Evolutionary conservation across 2,329 filamentous ascomycete genomes (phyloP).

Genomic region (Aureobasidium sp.): DNA sequence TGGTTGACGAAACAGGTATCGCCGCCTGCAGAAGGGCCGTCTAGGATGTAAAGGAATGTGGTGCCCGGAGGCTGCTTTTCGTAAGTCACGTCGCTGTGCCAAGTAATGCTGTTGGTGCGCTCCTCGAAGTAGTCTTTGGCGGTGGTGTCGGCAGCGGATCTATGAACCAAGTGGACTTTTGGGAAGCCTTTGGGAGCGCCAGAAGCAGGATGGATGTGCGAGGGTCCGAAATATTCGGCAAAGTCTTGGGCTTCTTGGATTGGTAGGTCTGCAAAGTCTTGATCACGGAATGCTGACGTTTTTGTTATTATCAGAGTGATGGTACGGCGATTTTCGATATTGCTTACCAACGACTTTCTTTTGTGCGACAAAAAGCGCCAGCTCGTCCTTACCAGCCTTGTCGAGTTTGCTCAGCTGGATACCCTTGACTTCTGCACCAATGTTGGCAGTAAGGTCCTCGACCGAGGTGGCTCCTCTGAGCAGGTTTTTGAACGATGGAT

Average conservation of each 20-base stretch:
- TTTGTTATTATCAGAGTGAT: background rate
- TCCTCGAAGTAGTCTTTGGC: constrained; percentile 57
- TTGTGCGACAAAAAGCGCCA: constrained; percentile 67
- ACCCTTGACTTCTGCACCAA: constrained; percentile 64
- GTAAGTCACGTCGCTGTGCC: constrained; percentile 86
- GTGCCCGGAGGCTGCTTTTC: constrained; percentile 84
- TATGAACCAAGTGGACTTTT: constrained; percentile 72
- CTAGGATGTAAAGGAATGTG: constrained; percentile 83
- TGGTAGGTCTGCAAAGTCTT: constrained; percentile 59
- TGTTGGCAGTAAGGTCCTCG: constrained; percentile 62
- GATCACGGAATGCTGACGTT: constrained; percentile 58
- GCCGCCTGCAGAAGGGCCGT: constrained; percentile 70
- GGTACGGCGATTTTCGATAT: background rate
- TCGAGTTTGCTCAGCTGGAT: constrained; percentile 64
- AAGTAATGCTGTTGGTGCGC: constrained; percentile 73
- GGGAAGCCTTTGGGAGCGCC: constrained; percentile 67
- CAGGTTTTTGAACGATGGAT: constrained; percentile 62
- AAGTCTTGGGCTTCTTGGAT: constrained; percentile 64
- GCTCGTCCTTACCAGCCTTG: constrained; percentile 65
- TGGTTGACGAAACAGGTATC: constrained; percentile 79
- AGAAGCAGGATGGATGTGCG: constrained; percentile 74
- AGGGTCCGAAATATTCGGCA: constrained; percentile 70
- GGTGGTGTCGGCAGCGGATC: constrained; percentile 57
- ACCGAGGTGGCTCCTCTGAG: constrained; percentile 44
- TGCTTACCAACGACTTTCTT: constrained; percentile 62